Conservation (phyloP, 352 stramenopile species). For the Sclerospora graminicola region DNA sequence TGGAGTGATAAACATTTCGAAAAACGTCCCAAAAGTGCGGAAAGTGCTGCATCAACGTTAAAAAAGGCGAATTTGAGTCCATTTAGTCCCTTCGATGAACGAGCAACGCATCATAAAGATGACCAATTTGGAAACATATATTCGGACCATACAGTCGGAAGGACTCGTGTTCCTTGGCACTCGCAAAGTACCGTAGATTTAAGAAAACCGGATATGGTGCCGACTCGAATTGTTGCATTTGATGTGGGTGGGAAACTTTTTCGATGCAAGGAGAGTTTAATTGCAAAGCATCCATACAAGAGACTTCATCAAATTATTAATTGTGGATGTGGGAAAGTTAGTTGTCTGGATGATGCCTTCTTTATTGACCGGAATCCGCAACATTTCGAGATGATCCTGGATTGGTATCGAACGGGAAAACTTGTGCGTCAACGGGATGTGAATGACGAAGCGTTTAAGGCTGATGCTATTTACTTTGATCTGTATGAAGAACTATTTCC, state of each 20-base stretch:
- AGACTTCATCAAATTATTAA: slow-evolving; percentile 47
- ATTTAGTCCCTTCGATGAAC: slow-evolving; percentile 1
- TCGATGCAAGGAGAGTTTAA: slow-evolving; percentile 50
- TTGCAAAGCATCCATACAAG: slow-evolving; percentile 49
- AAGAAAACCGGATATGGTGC: slow-evolving; percentile 1
- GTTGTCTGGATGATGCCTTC: slow-evolving; percentile 33
- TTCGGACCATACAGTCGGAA: too few relatives aligned
- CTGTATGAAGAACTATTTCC: slow-evolving; percentile 48
- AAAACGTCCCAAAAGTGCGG: too few relatives aligned
- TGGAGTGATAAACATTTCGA: too few relatives aligned
- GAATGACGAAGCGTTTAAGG: slow-evolving; percentile 32
- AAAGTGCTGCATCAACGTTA: too few relatives aligned
- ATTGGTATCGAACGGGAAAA: slow-evolving; percentile 63
- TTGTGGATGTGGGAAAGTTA: slow-evolving; percentile 39
- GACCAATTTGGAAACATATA: too few relatives aligned
- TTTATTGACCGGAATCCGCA: slow-evolving; percentile 67
- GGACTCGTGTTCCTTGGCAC: slow-evolving; percentile 20
- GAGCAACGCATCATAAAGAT: too few relatives aligned
- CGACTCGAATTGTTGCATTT: slow-evolving; percentile 25
- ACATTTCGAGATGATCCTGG: slow-evolving; percentile 61
- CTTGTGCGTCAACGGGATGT: slow-evolving; percentile 31
- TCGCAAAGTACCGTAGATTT: slow-evolving; percentile 20
- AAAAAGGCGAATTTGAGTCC: too few relatives aligned
- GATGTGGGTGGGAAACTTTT: slow-evolving; percentile 65
- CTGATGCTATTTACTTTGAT: slow-evolving; percentile 64